A percentile compares a stretch with the other conserved stretches of the same genome.
Evolutionary conservation across 306 rosid species (phyloP).

Genomic region (Inga leiocalycina): DNA sequence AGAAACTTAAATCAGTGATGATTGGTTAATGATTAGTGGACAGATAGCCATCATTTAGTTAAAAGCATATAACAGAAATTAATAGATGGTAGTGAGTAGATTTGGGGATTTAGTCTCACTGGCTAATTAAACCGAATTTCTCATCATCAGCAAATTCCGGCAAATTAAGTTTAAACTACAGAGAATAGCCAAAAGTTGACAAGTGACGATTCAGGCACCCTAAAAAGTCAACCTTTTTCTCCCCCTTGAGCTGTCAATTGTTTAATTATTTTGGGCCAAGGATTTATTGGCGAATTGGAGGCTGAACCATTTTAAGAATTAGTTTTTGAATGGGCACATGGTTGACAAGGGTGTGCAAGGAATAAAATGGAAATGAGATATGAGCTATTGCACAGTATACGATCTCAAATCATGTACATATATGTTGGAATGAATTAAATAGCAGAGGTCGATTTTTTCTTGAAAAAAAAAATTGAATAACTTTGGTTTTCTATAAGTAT

Average conservation of each 20-base stretch:
- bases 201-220: neutral
- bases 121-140: neutral
- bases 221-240: neutral
- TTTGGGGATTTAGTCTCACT: neutral
- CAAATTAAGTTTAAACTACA: neutral
- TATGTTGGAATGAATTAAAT: neutral
- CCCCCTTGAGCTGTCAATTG: neutral
- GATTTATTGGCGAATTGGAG: neutral
- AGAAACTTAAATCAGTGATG: neutral
- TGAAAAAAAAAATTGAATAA: neutral
- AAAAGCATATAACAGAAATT: neutral
- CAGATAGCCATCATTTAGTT: neutral
- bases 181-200: neutral
- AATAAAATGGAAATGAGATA: neutral
- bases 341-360: neutral
- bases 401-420: neutral
- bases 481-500: neutral
- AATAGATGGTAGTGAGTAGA: neutral
- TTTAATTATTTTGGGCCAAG: neutral
- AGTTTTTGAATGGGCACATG: neutral
- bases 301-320: neutral
- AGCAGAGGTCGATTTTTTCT: neutral
- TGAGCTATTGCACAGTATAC: neutral
- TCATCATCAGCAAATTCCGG: neutral
- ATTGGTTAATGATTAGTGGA: neutral